Base-by-base conservation (phyloP, 2,329 filamentous ascomycete genomes). In the Penicillium freii region DNA sequence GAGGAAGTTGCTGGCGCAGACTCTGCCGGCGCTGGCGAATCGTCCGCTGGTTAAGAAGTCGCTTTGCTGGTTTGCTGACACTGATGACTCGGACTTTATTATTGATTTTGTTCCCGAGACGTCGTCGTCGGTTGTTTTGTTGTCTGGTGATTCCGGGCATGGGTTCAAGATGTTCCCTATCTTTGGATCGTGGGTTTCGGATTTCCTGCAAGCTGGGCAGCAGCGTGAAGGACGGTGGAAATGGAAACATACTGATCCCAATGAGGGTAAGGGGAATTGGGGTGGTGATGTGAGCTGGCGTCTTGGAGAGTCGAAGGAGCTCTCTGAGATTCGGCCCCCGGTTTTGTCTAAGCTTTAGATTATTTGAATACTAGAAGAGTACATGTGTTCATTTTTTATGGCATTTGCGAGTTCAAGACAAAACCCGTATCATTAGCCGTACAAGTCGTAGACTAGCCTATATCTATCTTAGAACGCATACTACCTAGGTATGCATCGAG, bases 61-160 rank as follows among this genome's bases (percentile, higher is more conserved):
- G 1, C 69, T 87, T n/a, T 87, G 85, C 66, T 87, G 85, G 85
- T 84, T 84, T 58, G 83, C 84, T 0, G 85, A 88, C 63, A 84
- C 83, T 0, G 75, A 71, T 8, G 82, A 86, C 63, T 85, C 83
- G 0, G 82, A 87, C 46, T 87, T 80, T 61, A 78, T 85, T 48
- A 78, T 87, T 43, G 84, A 87, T 65, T 83, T 79, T 52, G 80
- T 87, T 0, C 84, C 84, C 0, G 68, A 73, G 0, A 81, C 77
- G 0, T 67, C 70, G 1, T 71, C 73, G 2, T 79, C 77, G 0
- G 73, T 86, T 2, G 69, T 87, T 2, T 66, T 85, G 0, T 60
- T 82, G 0, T 80, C 81, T 0, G 84, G 84, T 0, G 84, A 87
- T 63, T 87, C 83, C 1, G 84, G 84, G 0, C 84, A 87, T 64